Evolutionary conservation across 2,329 filamentous ascomycete species (phyloP), one percentile per base, ranked within the genome.

Genomic region (Aspergillus arachidicola): DNA sequence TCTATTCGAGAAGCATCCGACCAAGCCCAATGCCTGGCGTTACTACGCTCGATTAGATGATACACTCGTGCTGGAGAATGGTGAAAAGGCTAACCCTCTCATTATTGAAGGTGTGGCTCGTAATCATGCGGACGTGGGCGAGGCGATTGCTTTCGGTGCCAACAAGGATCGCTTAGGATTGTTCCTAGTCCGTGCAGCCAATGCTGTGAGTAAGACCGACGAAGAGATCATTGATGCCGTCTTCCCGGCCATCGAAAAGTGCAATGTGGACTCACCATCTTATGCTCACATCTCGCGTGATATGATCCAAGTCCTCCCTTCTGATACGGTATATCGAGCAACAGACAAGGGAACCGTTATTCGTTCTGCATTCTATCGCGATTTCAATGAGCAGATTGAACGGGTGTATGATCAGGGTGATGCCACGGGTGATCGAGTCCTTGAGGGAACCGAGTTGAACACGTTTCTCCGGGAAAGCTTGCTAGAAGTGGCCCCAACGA

Each of bases 61-160:
- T 65, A 77, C 78, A 6, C 68, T 85, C 11, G 81, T 80, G 0
- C 69, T 85, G 14, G 73, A 81, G 16, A 84, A 84, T 58, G 82
- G 82, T 21, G 82, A 85, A 69, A 85, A 85, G 63, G 80, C 81
- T 1, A 75, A 82, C 26, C 82, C 82, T 0, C 71, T 84, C 10
- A 73, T 77, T 0, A 80, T 83, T 45, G 88, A 90, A 69, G 82
- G 83, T 2, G 78, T 80, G 0, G 82, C 89, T 3, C 78, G 85
- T 6, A 81, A 86, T 56, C 78, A 85, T 53, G 74, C 79, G 1
- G 74, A 83, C 0, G 83, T 89, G 0, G 78, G 81, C 12, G 87
- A 89, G 64, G 84, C 83, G 0, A 78, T 88, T 4, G 81, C 88
- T 1, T 87, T 89, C 64, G 87, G 87, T 0, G 80, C 82, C 2